Base-by-base conservation (phyloP, 805 yeast species). In the Cyberlindnera maritima region DNA sequence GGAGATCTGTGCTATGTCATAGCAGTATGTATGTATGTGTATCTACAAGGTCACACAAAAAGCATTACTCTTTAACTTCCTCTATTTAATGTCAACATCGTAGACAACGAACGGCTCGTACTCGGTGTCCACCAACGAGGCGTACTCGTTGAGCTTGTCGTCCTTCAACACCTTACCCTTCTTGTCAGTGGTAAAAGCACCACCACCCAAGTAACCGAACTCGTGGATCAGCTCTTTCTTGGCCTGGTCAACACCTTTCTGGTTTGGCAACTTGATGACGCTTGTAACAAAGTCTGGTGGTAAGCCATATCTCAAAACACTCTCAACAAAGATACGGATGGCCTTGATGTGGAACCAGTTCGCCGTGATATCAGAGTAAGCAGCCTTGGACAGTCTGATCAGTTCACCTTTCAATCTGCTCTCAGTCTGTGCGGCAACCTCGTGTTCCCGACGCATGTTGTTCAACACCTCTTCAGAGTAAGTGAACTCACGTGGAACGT, bases 51-150 rank as follows among this genome's bases (percentile, higher is more conserved):
- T n/a, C n/a, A n/a, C n/a, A n/a, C n/a, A n/a, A 21, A 21, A 21
- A 21, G 25, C 25, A 8, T 25, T n/a, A n/a, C n/a, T n/a, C n/a
- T n/a, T n/a, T n/a, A n/a, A n/a, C n/a, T n/a, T n/a, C n/a, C 17
- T 35, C 55, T 47, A 69, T 50, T 64, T 60, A 40, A 79, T 55
- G 48, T 69, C 75, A 36, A 80, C 67, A 41, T 77, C 77, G 66
- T 88, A 92, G 56, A 94, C 68, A 44, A 92, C 99, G 70, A 94
- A 94, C 43, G 98, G 98, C 69, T 92, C 96, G 66, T 92, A 92
- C 48, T 92, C 97, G 25, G 92, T 81, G 67, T 94, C 99, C 41
- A 90, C 97, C 59, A 94, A 71, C 2, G 96, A 81, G 11, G 97
- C 92, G 66, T 88, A 94, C 65, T 92, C 98, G 56, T 83, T 80